Conservation (phyloP, 306 rosid genomes). For the Vachellia pachyceras region DNA sequence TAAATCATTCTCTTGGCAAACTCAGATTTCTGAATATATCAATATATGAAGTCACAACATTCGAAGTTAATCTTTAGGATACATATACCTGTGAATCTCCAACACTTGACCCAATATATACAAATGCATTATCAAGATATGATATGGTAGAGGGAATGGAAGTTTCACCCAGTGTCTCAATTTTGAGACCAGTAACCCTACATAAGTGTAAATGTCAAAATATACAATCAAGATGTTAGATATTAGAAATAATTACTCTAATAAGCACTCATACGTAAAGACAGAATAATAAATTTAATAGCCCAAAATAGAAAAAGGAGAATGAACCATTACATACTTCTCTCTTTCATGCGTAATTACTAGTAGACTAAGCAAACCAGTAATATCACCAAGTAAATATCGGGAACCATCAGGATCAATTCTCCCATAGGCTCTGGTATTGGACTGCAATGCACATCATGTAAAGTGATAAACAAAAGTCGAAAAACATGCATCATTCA, state of each 20-base stretch:
- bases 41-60: background rate
- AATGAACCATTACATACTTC: conserved; percentile 56
- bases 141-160: conserved; percentile 95
- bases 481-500: conserved; percentile 1
- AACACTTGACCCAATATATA: conserved; percentile 89
- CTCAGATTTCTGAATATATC: conserved; percentile 19
- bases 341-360: conserved; percentile 97
- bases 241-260: background rate
- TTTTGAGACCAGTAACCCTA: conserved; percentile 96
- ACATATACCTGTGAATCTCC: conserved; percentile 92
- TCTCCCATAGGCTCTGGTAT: conserved; percentile 92
- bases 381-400: conserved; percentile 94
- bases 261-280: background rate
- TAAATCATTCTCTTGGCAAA: background rate
- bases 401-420: conserved; percentile 98
- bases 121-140: conserved; percentile 93
- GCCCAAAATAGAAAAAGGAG: conserved; percentile 14
- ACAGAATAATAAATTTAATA: conserved; percentile 8
- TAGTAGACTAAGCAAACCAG: conserved; percentile 90
- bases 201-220: conserved; percentile 32
- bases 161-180: conserved; percentile 96
- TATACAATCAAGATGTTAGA: conserved; percentile 21
- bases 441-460: conserved; percentile 55
- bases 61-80: conserved; percentile 12
- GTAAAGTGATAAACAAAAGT: conserved; percentile 36